phyloP scores from a whole-genome alignment of 768 basidiomycete genomes.

The Macrolepiota albuminosa region DNA sequence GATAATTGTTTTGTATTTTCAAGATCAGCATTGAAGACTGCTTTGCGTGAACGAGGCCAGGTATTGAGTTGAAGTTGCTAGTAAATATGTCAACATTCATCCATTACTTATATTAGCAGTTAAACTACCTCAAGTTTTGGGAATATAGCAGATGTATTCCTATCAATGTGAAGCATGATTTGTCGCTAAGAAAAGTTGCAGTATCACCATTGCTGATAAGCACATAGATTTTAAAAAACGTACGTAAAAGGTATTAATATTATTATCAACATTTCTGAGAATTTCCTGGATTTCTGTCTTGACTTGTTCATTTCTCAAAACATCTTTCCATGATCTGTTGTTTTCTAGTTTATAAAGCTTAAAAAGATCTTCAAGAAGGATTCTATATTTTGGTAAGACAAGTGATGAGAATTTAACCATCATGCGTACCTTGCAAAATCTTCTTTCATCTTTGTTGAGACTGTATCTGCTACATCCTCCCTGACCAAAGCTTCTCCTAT shows the following conservation, averaged over 20 bases:
- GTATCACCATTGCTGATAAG: background rate
- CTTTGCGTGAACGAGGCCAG: background rate
- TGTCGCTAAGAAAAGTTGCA: background rate
- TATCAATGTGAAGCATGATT: background rate
- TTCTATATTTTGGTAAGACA: background rate
- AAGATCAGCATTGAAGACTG: background rate
- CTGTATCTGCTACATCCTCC: background rate
- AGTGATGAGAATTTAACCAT: background rate
- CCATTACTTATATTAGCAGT: too few species aligned
- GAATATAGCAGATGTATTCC: background rate
- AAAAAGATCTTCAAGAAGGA: background rate
- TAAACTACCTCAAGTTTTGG: too few species aligned
- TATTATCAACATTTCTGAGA: slow-evolving; percentile 2
- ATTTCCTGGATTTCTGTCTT: background rate
- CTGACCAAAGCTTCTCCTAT: background rate
- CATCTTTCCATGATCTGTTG: too few species aligned
- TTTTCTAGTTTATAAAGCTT: too few species aligned
- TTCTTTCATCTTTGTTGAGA: background rate
- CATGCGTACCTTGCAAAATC: background rate
- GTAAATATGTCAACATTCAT: too few species aligned
- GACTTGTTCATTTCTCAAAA: slow-evolving; percentile 3
- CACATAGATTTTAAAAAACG: too few species aligned
- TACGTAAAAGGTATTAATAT: background rate
- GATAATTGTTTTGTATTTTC: background rate
- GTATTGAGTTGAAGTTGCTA: background rate